Conservation (phyloP, 2,329 filamentous ascomycete species). For the Cordyceps militaris region DNA sequence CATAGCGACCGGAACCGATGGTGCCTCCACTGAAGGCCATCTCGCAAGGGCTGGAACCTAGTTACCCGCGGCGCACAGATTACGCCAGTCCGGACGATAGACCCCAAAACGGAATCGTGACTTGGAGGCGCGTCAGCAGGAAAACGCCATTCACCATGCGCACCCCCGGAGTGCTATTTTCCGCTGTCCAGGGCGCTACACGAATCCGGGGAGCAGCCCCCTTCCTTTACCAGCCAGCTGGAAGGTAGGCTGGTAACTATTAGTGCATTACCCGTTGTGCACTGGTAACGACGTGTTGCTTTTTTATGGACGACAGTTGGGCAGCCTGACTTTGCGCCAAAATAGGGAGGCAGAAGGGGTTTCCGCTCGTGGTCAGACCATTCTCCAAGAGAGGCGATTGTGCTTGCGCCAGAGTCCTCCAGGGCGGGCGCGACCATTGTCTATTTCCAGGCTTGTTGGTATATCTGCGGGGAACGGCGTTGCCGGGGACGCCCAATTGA, state of each 20-base stretch:
- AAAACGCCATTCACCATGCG: constrained; percentile 3
- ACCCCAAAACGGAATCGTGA: constrained; percentile 11
- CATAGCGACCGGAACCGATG: background rate
- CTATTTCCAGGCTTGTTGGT: background rate
- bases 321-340: background rate
- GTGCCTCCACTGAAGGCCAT: background rate
- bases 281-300: background rate
- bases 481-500: background rate
- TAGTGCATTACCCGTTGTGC: too few relatives aligned
- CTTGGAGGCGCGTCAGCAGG: constrained; percentile 8
- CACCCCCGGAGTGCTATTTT: background rate
- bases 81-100: constrained; percentile 9
- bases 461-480: constrained; percentile 2
- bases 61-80: constrained; percentile 2
- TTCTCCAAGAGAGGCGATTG: too few relatives aligned
- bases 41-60: constrained; percentile 1
- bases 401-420: background rate
- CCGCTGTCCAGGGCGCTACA: background rate
- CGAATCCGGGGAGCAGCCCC: background rate
- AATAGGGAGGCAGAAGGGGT: background rate
- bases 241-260: too few relatives aligned
- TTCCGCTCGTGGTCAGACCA: background rate
- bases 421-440: too few relatives aligned
- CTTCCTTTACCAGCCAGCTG: background rate
- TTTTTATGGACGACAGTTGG: background rate